Evolutionary conservation across 1,284 basidiomycete species (phyloP).

Genomic region (Trichosporon sp.): DNA sequence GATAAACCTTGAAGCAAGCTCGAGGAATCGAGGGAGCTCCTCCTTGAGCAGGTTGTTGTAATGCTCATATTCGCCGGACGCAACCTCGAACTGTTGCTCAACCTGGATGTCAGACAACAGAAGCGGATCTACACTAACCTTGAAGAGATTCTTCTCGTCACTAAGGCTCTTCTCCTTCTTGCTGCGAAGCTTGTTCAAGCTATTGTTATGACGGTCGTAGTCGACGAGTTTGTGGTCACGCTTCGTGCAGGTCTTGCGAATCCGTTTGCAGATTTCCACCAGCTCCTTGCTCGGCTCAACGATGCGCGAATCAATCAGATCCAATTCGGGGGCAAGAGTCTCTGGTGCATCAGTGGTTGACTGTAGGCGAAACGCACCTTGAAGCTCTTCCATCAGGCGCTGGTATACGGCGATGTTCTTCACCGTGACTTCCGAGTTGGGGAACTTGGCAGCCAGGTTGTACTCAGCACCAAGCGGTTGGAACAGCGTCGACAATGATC

Average conservation of each 20-base stretch:
- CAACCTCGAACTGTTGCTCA: constrained; percentile 95
- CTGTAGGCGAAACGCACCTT: constrained; percentile 41
- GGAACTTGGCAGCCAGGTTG: constrained; percentile 70
- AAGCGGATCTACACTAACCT: constrained; percentile 53
- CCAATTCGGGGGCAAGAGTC: constrained; percentile 81
- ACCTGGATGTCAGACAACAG: constrained; percentile 54
- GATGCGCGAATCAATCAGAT: constrained; percentile 86
- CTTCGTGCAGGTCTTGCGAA: constrained; percentile 91
- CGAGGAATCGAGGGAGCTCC: constrained; percentile 88
- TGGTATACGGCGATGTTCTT: constrained; percentile 68
- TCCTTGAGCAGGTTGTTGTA: constrained; percentile 89
- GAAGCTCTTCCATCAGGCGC: constrained; percentile 74
- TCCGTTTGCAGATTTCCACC: constrained; percentile 74
- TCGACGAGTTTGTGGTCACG: constrained; percentile 96
- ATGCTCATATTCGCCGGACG: constrained; percentile 92
- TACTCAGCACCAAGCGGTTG: constrained; percentile 76
- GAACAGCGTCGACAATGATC: constrained; percentile 71
- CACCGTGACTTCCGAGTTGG: constrained; percentile 71
- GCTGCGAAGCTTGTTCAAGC: constrained; percentile 86
- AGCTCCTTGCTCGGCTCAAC: constrained; percentile 83
- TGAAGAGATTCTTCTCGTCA: constrained; percentile 93
- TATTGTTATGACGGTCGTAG: constrained; percentile 94
- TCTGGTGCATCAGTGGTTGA: constrained; percentile 24
- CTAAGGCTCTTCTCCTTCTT: constrained; percentile 93
- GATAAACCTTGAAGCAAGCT: constrained; percentile 80